These are phyloP conservation scores for Fagopyrum esculentum DNA, from an alignment of 148 eudicot species.

Conservation along the genomic window DNA sequence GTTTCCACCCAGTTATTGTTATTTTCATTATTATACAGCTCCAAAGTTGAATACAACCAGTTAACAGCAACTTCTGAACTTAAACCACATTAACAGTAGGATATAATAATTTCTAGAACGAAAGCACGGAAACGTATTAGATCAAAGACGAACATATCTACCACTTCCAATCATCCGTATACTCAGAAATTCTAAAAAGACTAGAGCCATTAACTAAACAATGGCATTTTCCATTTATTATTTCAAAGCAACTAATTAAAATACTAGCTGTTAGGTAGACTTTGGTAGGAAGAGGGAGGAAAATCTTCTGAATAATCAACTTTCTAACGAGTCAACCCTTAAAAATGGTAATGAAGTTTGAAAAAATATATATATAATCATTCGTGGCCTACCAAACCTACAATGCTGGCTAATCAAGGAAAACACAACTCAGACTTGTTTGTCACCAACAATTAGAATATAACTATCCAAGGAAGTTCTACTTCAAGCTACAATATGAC, in stretches of 20 bases:
- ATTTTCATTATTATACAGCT: too few species aligned
- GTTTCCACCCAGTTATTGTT: too few species aligned
- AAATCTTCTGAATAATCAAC: background rate
- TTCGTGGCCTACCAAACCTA: background rate
- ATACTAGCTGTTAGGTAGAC: background rate
- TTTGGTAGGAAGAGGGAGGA: background rate
- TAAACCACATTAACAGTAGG: background rate
- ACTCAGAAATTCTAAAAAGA: too few species aligned
- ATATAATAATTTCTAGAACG: too few species aligned
- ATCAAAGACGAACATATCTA: too few species aligned
- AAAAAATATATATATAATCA: background rate
- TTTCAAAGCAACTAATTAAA: background rate
- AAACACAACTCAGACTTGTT: constrained; percentile 5
- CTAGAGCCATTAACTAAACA: background rate
- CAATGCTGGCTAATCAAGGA: background rate
- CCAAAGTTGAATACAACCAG: too few species aligned
- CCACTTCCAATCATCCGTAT: too few species aligned
- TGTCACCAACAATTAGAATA: constrained; percentile 1
- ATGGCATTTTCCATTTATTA: background rate
- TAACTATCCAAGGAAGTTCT: background rate
- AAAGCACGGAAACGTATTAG: too few species aligned
- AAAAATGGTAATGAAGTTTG: background rate
- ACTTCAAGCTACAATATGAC: background rate
- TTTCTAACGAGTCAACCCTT: background rate
- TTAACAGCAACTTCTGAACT: background rate